These are phyloP conservation scores for Vairimorpha necatrix DNA, from an alignment of 371 early-diverging fungal genomes.

Conservation along the genomic window DNA sequence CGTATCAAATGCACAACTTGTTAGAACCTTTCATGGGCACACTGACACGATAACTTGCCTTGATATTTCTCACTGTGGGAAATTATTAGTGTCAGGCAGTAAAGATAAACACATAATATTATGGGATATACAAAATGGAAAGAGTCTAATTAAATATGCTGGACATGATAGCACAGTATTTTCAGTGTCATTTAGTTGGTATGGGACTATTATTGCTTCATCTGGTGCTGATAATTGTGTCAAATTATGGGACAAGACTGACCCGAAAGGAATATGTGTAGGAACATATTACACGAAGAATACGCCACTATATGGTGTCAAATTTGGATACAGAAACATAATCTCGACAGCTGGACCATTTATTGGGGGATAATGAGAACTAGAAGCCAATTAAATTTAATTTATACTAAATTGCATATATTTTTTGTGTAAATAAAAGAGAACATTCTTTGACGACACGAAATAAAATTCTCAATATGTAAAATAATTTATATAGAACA, in stretches of 20 bases:
- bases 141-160: slow-evolving; percentile 75
- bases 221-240: slow-evolving; percentile 83
- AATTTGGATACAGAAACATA: slow-evolving; percentile 82
- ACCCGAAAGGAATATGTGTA: slow-evolving; percentile 69
- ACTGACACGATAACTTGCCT: slow-evolving; percentile 73
- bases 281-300: slow-evolving; percentile 78
- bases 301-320: slow-evolving; percentile 78
- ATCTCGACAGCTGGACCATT: slow-evolving; percentile 67
- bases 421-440: too few relatives aligned
- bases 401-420: too few relatives aligned
- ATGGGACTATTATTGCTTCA: slow-evolving; percentile 77
- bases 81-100: slow-evolving; percentile 79
- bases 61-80: slow-evolving; percentile 87
- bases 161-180: slow-evolving; percentile 84
- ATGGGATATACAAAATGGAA: slow-evolving; percentile 91
- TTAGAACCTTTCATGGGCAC: slow-evolving; percentile 85
- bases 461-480: too few relatives aligned
- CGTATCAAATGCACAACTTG: slow-evolving; percentile 79
- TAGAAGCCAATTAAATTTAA: too few relatives aligned
- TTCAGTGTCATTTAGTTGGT: slow-evolving; percentile 77
- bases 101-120: slow-evolving; percentile 76
- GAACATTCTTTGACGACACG: too few relatives aligned
- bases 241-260: slow-evolving; percentile 77
- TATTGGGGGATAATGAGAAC: slow-evolving; percentile 19
- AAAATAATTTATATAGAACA: too few relatives aligned